Base-by-base conservation (phyloP, 805 yeast genomes). In the Danielia oregonensis region DNA sequence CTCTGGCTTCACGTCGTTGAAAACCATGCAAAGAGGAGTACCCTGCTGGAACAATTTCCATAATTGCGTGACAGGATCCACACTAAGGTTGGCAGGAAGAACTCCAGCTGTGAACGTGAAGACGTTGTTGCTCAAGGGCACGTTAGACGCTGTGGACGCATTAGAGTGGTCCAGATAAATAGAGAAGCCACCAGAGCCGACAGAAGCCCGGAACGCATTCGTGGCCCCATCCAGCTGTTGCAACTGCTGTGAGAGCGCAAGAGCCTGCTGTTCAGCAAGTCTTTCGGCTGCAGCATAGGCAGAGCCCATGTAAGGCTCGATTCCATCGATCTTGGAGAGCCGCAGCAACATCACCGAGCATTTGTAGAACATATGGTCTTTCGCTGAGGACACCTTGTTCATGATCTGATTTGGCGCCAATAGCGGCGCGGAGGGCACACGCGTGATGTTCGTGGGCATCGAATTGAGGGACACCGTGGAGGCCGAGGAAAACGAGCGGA, bases 31-130 rank as follows among this genome's bases (percentile, higher is more conserved):
- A 26, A 93, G 66, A 4, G 97, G 95, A 2, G 94, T 82, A 8
- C 97, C 98, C 51, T 85, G 87, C 51, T 91, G 94, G 51, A 93
- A 80, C 22, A 93, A 65, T 46, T 86, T 81, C 78, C 96, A 85
- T 27, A 93, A 56, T 43, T 87, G 89, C 2, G 96, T 87, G 2
- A 86, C 97, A 3, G 97, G 97, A 56, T 93, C 99, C 52, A 86
- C 83, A 44, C 75, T 74, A 40, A 75, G 71, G 43, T 74, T 78
- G 4, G 84, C 84, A 4, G 91, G 94, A 28, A 81, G 68, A 11
- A 82, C 79, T 18, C 94, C 94, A 40, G 83, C 84, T 30, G 83
- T 77, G 59, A 78, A 85, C 5, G 87, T 85, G 50, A 64, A 65
- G 29, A 75, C 54, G 36, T 69, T 68, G 44, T 61, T 69, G 35